A percentile compares a stretch with the other conserved stretches of the same genome.
phyloP scores from a whole-genome alignment of 306 rosid genomes.

The Inga leiocalycina region DNA sequence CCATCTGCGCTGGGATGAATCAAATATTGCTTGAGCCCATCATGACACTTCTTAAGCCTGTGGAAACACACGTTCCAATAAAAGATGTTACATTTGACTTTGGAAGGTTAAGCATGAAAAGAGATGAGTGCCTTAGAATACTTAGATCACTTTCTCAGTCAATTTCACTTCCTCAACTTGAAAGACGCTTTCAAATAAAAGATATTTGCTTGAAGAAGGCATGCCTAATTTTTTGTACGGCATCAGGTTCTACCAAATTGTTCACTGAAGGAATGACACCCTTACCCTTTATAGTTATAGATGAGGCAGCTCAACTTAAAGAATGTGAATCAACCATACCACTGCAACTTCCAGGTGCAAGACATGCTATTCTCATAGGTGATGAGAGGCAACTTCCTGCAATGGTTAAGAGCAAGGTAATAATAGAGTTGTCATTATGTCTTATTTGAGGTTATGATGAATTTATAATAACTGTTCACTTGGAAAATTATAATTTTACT shows the following conservation, averaged over 20 bases:
- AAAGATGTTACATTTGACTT: not conserved
- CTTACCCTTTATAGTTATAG: constrained; percentile 42
- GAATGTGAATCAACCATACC: constrained; percentile 67
- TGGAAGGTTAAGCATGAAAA: constrained; percentile 1
- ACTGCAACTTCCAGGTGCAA: constrained; percentile 47
- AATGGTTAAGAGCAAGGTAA: constrained; percentile 64
- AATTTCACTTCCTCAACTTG: constrained; percentile 5
- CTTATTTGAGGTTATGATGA: not conserved
- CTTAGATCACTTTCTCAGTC: constrained; percentile 19
- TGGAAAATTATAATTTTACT: not conserved
- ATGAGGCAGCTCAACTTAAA: constrained; percentile 65
- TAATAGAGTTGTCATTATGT: not conserved
- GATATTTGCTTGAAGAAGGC: constrained; percentile 39
- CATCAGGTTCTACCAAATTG: constrained; percentile 50
- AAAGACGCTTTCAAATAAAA: not conserved
- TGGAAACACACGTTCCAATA: not conserved
- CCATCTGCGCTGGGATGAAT: not conserved
- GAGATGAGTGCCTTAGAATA: constrained; percentile 5
- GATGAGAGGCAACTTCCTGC: constrained; percentile 73
- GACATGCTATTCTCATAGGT: constrained; percentile 47
- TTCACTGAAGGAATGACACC: not conserved
- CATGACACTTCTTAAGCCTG: not conserved
- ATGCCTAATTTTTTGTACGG: constrained; percentile 45
- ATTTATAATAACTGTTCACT: not conserved
- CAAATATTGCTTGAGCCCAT: not conserved